Conservation (phyloP, 345 rosid species). For the Microthlaspi erraticum region DNA sequence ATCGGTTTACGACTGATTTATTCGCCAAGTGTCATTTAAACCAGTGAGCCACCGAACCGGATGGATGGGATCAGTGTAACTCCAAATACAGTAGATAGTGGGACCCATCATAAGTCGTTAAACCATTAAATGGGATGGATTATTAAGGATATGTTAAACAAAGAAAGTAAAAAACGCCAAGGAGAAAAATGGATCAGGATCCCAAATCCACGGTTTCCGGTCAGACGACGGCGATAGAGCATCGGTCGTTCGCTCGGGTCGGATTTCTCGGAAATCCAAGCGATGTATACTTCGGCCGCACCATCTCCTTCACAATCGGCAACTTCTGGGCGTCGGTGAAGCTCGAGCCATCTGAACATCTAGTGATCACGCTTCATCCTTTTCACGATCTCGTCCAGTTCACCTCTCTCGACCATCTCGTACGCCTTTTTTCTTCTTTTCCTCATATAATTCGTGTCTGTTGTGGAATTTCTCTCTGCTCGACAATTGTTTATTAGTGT, state of each 20-base stretch:
- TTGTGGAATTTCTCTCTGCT: neutral
- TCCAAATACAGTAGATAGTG: too few relatives aligned
- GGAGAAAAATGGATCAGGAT: conserved; percentile 32
- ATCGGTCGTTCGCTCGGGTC: conserved; percentile 63
- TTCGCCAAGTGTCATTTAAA: too few relatives aligned
- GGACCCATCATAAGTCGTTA: too few relatives aligned
- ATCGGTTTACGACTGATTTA: neutral
- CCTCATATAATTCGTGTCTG: neutral
- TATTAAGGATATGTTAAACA: neutral
- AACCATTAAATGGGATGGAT: too few relatives aligned
- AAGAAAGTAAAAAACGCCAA: neutral
- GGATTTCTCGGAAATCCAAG: conserved; percentile 82
- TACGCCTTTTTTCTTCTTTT: conserved; percentile 25
- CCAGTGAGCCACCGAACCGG: too few relatives aligned
- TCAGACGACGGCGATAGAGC: conserved; percentile 47
- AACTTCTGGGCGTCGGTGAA: conserved; percentile 80
- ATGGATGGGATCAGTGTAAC: too few relatives aligned
- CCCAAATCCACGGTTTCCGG: conserved; percentile 15
- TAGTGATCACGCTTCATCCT: conserved; percentile 80
- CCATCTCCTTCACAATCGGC: conserved; percentile 63
- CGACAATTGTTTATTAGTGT: neutral
- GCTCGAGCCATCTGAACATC: conserved; percentile 67
- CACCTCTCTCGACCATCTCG: conserved; percentile 69
- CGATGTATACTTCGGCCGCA: conserved; percentile 75
- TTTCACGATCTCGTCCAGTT: conserved; percentile 80